Base-by-base conservation (phyloP, 164 flowering plant species). In the Annona squamosa region DNA sequence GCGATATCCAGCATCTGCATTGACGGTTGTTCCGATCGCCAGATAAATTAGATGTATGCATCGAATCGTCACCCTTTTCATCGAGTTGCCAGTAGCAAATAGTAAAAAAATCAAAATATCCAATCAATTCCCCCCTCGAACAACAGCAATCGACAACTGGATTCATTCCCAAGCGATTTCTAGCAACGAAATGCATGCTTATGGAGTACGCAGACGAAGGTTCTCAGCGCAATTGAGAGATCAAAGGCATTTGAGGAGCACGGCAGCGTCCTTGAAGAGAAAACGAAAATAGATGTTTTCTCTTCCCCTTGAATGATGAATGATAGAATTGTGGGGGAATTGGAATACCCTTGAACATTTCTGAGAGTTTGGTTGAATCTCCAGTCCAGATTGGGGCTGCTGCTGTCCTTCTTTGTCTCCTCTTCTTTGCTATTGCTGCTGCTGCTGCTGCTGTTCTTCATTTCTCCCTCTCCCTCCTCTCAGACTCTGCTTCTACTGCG, bases 301-400 rank as follows among this genome's bases (percentile, higher is more conserved):
- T 63, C 26, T 18, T 18, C 3, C 5, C 65, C 18, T 5, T 46
- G 43, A 42, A 46, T 10, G 7, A 18, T 37, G 47, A 56, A 68
- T 66, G 37, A 26, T 9, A 52, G 59, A 52, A 43, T 37, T 41
- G 26, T 16, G 56, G 73, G 46, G 45, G 59, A 48, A 1, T 41
- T 63, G 12, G 10, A 75, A 41, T 81, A 91, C 97, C 92, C 94
- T 82, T 90, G 97, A 73, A 89, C 93, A 78, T 85, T 91, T 71
- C 88, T 80, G 79, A 91, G 94, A 75, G 97, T 91, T 71, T 88
- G 97, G 45, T 84, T 89, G 86, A 91, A 89, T 80, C 97, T 82
- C 73, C 89, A 89, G 82, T 91, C 97, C 17, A 84, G 82, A 78
- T 59, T 81, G 4, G 77, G 47, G 72, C 74, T 62, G 71, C 59